A percentile compares a stretch with the other conserved stretches of the same genome.
Conservation (phyloP, 2,329 filamentous ascomycete genomes). For the Penicillium sp. region DNA sequence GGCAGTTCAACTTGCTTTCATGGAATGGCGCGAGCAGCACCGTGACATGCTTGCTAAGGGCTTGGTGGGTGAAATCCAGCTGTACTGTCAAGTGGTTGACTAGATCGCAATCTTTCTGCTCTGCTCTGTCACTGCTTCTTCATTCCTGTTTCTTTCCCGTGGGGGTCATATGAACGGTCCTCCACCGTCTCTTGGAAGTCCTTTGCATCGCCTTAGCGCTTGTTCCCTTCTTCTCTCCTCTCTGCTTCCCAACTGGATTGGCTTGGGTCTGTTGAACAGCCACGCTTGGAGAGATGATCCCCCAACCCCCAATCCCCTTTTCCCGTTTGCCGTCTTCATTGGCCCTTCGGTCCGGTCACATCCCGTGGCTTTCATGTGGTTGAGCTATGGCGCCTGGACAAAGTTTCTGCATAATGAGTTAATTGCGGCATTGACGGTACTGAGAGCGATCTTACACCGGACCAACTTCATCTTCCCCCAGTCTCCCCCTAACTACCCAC, state of each 20-base stretch:
- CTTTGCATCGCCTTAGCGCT: constrained; percentile 27
- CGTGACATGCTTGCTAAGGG: constrained; percentile 64
- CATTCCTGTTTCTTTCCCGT: neutral
- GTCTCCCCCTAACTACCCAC: neutral
- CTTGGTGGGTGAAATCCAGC: constrained; percentile 85
- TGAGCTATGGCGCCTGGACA: constrained; percentile 10
- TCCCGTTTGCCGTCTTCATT: constrained; percentile 15
- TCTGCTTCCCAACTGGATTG: constrained; percentile 35
- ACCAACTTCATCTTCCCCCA: constrained; percentile 3
- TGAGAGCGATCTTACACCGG: constrained; percentile 13
- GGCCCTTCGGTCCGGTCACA: constrained; percentile 7
- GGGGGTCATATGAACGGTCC: neutral
- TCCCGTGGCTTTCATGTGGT: constrained; percentile 10
- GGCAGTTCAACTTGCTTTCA: constrained; percentile 93
- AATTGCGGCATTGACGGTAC: constrained; percentile 21
- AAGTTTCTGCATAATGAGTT: constrained; percentile 23
- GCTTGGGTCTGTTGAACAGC: constrained; percentile 31
- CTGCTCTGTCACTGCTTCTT: constrained; percentile 7
- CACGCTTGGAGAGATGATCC: constrained; percentile 20
- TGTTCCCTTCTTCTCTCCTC: constrained; percentile 29
- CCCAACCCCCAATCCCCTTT: constrained; percentile 15
- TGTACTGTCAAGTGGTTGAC: constrained; percentile 71
- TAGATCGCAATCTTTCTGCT: constrained; percentile 26
- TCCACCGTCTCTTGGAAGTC: neutral
- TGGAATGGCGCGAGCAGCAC: constrained; percentile 85